These are phyloP conservation scores for Nadsonia commutata DNA, from an alignment of 1,139 yeast genomes.

Conservation along the genomic window DNA sequence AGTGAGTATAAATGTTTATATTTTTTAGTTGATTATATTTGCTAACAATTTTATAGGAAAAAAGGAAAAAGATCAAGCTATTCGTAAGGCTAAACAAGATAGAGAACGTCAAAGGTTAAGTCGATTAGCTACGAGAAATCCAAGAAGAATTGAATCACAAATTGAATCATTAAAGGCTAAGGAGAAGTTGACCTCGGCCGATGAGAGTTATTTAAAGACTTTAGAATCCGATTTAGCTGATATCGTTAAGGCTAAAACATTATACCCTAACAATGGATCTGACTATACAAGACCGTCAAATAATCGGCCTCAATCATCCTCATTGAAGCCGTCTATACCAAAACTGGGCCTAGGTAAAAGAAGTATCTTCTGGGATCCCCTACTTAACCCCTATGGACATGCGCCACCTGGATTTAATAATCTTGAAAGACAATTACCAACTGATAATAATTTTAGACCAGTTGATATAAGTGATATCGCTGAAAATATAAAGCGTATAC, in stretches of 20 bases:
- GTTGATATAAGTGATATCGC: not conserved
- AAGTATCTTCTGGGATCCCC: slow-evolving; percentile 6
- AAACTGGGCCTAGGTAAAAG: slow-evolving; percentile 7
- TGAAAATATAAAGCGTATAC: slow-evolving; percentile 1
- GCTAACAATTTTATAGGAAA: slow-evolving; percentile 13
- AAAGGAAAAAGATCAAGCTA: slow-evolving; percentile 12
- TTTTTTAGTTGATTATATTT: no score
- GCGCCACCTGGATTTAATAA: slow-evolving; percentile 4
- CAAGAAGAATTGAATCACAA: slow-evolving; percentile 3
- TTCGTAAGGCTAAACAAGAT: slow-evolving; percentile 12
- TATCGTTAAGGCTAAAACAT: slow-evolving; percentile 6
- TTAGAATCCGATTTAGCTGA: slow-evolving; percentile 5
- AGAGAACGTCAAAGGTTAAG: slow-evolving; percentile 11
- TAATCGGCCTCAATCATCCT: not conserved
- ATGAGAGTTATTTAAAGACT: slow-evolving; percentile 1
- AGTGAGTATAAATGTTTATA: no score
- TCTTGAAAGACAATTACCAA: not conserved
- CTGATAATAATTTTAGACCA: not conserved
- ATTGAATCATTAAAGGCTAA: not conserved
- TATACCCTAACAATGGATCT: slow-evolving; percentile 12
- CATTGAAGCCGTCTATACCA: not conserved
- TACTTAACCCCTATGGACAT: slow-evolving; percentile 5
- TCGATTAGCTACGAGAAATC: slow-evolving; percentile 9
- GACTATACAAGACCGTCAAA: not conserved
- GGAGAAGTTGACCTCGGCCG: slow-evolving; percentile 1